phyloP scores from a whole-genome alignment of 192 early-diverging fungal genomes.

The Piromyces sp. region DNA sequence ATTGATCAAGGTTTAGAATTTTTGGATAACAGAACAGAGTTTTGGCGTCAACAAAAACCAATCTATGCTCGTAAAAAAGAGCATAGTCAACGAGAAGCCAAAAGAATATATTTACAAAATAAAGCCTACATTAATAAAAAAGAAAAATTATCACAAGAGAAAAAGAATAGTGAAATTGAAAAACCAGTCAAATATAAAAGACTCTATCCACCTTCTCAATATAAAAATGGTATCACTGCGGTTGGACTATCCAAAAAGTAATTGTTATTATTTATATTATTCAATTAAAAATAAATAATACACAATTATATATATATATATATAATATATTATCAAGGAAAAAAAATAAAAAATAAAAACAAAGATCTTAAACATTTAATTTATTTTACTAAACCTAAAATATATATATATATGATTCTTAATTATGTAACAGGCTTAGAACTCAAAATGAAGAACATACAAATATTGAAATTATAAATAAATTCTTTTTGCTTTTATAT shows the following conservation, averaged over 20 bases:
- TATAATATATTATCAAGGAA: no score
- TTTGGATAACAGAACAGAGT: slow-evolving; percentile 24
- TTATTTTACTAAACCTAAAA: no score
- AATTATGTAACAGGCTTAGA: no score
- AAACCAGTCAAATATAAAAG: neutral
- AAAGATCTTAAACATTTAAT: no score
- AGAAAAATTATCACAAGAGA: neutral
- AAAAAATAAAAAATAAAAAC: neutral
- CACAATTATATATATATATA: no score
- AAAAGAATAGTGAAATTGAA: neutral
- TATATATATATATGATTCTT: no score
- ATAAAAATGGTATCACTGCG: neutral
- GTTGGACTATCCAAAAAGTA: neutral
- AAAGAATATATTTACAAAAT: neutral
- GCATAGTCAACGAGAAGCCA: neutral
- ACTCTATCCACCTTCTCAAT: neutral
- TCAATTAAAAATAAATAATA: no score
- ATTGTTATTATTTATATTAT: neutral
- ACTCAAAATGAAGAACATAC: neutral
- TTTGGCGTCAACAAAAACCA: slow-evolving; percentile 43
- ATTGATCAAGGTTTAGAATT: slow-evolving; percentile 30
- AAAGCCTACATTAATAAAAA: neutral
- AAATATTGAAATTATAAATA: neutral
- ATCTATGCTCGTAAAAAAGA: slow-evolving; percentile 23
- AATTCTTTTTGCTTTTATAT: neutral